Base-by-base conservation (phyloP, 106 monocot genomes). In the Narthecium ossifragum region DNA sequence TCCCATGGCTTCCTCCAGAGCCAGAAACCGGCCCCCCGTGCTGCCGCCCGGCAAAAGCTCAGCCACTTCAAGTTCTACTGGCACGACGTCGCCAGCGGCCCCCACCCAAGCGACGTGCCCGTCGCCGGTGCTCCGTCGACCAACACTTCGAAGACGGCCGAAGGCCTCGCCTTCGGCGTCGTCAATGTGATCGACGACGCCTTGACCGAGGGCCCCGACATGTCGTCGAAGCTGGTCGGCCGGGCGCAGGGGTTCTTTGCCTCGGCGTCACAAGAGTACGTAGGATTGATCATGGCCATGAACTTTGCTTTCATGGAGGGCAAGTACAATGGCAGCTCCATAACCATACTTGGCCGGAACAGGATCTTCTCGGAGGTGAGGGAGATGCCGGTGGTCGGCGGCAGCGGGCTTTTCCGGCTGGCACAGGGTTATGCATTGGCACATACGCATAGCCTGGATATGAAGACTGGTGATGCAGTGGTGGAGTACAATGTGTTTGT, bases 71-170 rank as follows among this genome's bases (percentile, higher is more conserved):
- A 14, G 5, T 25, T 59, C 25, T 61, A 61, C 61, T 61, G 61
- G 61, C 61, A 61, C 45, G 61, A 61, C 61, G 30, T 61, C 25
- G 41, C 28, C 28, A 61, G 61, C 46, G 6, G 36, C 11, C 36
- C 4, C 43, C 10, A 11, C 43, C 18, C 43, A 13, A 18, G 43
- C 43, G 43, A 43, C 5, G 1, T 3, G 12, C 43, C 43, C 14
- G 10, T 43, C 9, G 3, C 43, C 43, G 18, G 14, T 13, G 17
- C 0, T 17, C 39, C 39, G 15, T 11, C 39, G 15, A 43, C 43
- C 2, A 43, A 43, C 43, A 10, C 43, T 11, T 46, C 61, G 1
- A 24, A 11, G 8, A 46, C 61, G 0, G 27, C 26, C 25, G 39
- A 39, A 18, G 4, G 18, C 13, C 53, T 54, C 27, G 13, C 8